Base-by-base conservation (phyloP, 2,329 filamentous ascomycete species). In the Biscogniauxia sp. region DNA sequence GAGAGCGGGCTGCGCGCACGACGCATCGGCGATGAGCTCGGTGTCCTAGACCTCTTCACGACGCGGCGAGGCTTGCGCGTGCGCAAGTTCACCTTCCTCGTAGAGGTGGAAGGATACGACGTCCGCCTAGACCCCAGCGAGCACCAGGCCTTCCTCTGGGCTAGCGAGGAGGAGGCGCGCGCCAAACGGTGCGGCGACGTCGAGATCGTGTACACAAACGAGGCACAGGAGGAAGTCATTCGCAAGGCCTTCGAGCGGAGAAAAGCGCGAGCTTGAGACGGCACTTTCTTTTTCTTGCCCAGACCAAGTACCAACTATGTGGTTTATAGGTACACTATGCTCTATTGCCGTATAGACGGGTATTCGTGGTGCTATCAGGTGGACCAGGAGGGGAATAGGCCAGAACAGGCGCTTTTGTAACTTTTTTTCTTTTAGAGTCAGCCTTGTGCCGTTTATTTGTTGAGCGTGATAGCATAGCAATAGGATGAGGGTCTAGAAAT, bases 1-100 rank as follows among this genome's bases (percentile, higher is more conserved):
- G 78, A 80, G 69, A 66, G 75, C 7, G 75, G 77, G 1, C 64
- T 80, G 11, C 56, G 54, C 13, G 67, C 67, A 9, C 61, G 54
- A 19, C 20, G 52, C 5, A 59, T 68, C 20, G 66, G 65, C 3
- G 61, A 57, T 20, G 61, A 65, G 1, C 67, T 76, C 2, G 70
- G 61, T 15, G 64, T 63, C 20, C 61, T 65, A 15, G 52, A 56
- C 17, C 60, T 62, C n/a, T 65, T 70, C 37, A 64, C 67, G 53
- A 59, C 62, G 53, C 57, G 67, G n/a, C 51, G 56, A 1, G 61
- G 57, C n/a, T 32, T 53, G 19, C 63, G 58, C 54, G 57, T 73
- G 59, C 68, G 67, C 61, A 74, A 72, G 63, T 68, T 64, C 59
- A 66, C 63, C 23, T 75, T 75, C 60, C 20, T 71, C 41, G 66